Percentiles rank a stretch among this genome's conserved stretches.
These are phyloP conservation scores for Metschnikowia borealis DNA, from an alignment of 805 yeast species.

Conservation along the genomic window DNA sequence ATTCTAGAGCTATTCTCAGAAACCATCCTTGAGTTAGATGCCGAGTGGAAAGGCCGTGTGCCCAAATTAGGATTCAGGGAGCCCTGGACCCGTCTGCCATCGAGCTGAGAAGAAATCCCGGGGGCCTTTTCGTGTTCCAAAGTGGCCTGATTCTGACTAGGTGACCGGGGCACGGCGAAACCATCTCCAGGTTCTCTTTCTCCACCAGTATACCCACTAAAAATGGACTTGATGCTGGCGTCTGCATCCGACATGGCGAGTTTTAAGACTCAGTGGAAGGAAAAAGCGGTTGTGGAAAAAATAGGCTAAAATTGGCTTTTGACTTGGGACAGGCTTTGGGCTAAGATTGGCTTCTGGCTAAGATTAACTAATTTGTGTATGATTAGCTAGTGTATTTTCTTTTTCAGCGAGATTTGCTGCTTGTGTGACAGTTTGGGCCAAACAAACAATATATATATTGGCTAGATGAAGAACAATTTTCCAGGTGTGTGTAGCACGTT, in stretches of 20 bases:
- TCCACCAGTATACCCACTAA: constrained; percentile 25
- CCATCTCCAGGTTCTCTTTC: not conserved
- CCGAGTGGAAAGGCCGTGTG: constrained; percentile 2
- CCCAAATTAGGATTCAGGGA: not conserved
- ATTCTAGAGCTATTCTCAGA: not conserved
- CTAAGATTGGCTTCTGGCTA: not conserved
- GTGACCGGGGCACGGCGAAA: not conserved
- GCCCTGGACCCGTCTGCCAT: not conserved
- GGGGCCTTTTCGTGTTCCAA: not conserved
- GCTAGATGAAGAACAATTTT: not conserved
- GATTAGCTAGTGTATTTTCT: no score
- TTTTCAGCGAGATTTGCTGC: no score
- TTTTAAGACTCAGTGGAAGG: not conserved
- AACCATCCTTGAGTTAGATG: not conserved
- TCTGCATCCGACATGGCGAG: constrained; percentile 38
- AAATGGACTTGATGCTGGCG: constrained; percentile 38
- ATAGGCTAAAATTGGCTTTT: not conserved
- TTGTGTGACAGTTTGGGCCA: not conserved
- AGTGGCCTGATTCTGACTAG: not conserved
- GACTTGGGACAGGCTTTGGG: not conserved
- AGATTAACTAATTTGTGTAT: no score
- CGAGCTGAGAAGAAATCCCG: not conserved
- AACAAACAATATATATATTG: not conserved
- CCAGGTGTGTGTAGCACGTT: not conserved
- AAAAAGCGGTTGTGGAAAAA: not conserved